These are phyloP conservation scores for Panus rudis DNA, from an alignment of 768 basidiomycete species.

Conservation along the genomic window DNA sequence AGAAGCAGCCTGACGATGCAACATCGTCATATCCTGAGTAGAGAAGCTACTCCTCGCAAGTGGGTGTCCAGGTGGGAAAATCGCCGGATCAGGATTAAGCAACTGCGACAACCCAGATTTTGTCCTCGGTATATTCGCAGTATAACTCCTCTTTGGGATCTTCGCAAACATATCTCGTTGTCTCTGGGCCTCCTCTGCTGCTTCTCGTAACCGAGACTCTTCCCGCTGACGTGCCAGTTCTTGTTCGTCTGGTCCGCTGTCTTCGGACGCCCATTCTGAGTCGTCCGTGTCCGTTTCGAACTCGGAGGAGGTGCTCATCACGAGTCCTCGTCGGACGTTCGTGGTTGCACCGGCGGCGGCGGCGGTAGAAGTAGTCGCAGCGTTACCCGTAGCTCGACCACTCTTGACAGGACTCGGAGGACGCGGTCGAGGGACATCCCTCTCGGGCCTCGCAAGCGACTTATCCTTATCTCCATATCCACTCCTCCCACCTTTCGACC, in stretches of 20 bases:
- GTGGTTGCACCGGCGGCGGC: constrained; percentile 5
- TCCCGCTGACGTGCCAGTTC: constrained; percentile 18
- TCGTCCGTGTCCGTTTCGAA: constrained; percentile 47
- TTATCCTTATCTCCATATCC: constrained; percentile 12
- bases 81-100: constrained; percentile 62
- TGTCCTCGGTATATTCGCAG: constrained; percentile 46
- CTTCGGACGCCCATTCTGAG: constrained; percentile 54
- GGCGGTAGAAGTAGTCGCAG: background rate
- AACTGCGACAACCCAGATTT: constrained; percentile 57
- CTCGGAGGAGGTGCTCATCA: constrained; percentile 43
- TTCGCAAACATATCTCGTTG: constrained; percentile 71
- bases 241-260: constrained; percentile 25
- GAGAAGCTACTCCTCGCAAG: constrained; percentile 48
- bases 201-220: constrained; percentile 36
- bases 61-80: constrained; percentile 54
- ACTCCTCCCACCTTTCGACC: constrained; percentile 15
- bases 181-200: constrained; percentile 55
- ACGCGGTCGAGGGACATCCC: constrained; percentile 7
- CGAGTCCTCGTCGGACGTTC: constrained; percentile 37
- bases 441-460: constrained; percentile 11
- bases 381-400: background rate
- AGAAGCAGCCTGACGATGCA: constrained; percentile 11
- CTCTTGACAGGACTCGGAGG: constrained; percentile 6
- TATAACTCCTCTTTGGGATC: constrained; percentile 58
- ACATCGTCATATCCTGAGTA: constrained; percentile 38